These are phyloP conservation scores for Starmerella cellae DNA, from an alignment of 805 yeast genomes.

Conservation along the genomic window DNA sequence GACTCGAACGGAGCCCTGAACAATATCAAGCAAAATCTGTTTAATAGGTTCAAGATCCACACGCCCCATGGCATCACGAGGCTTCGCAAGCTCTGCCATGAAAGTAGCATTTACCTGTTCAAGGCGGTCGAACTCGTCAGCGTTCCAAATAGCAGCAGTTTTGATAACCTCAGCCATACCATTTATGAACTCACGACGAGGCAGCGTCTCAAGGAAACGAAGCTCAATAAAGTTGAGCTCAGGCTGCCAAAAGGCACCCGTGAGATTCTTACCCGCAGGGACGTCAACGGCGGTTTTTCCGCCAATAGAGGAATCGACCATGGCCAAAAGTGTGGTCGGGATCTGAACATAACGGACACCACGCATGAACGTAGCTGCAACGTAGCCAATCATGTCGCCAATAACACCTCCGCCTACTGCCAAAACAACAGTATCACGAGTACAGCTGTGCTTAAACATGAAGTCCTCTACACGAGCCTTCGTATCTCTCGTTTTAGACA, in stretches of 20 bases:
- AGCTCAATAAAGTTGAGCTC: slow-evolving; percentile 76
- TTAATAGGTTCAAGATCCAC: slow-evolving; percentile 58
- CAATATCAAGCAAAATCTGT: slow-evolving; percentile 65
- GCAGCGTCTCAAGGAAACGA: slow-evolving; percentile 72
- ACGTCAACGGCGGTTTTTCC: slow-evolving; percentile 98
- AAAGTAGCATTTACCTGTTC: slow-evolving; percentile 64
- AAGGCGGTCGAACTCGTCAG: slow-evolving; percentile 67
- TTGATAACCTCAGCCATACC: slow-evolving; percentile 98
- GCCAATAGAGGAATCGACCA: slow-evolving; percentile 97
- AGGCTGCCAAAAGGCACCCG: slow-evolving; percentile 98
- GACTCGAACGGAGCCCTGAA: slow-evolving; percentile 71
- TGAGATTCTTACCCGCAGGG: slow-evolving; percentile 85
- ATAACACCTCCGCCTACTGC: slow-evolving; percentile 98
- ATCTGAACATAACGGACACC: slow-evolving; percentile 89
- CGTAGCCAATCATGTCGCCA: slow-evolving; percentile 98
- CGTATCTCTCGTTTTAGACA: slow-evolving; percentile 73
- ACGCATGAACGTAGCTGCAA: slow-evolving; percentile 98
- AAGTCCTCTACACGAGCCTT: slow-evolving; percentile 91
- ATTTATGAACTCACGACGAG: slow-evolving; percentile 86
- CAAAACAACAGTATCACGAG: slow-evolving; percentile 84
- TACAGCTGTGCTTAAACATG: slow-evolving; percentile 69
- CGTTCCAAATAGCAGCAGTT: slow-evolving; percentile 97
- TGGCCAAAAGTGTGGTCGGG: slow-evolving; percentile 85
- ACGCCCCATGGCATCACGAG: slow-evolving; percentile 32
- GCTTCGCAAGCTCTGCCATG: slow-evolving; percentile 45